These are phyloP conservation scores for Boletales sp. DNA, from an alignment of 768 basidiomycete species.

Conservation along the genomic window DNA sequence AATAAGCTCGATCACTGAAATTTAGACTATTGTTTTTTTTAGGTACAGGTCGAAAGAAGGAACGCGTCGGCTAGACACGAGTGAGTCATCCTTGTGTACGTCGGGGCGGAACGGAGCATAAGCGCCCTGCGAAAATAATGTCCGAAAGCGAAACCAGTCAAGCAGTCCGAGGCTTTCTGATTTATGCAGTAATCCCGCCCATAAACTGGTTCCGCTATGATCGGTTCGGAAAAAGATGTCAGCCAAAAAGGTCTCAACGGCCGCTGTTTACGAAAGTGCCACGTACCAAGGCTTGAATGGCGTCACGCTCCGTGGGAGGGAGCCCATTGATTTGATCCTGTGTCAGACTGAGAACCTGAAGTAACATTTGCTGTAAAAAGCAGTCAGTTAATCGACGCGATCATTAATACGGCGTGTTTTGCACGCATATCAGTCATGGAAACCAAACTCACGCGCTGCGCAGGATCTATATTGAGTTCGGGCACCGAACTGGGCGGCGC, in stretches of 20 bases:
- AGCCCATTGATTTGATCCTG: slow-evolving; percentile 80
- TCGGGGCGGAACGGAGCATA: too few species aligned
- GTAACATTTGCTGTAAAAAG: slow-evolving; percentile 61
- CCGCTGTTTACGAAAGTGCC: too few species aligned
- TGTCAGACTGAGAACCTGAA: slow-evolving; percentile 81
- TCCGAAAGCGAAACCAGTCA: too few species aligned
- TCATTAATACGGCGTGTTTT: too few species aligned
- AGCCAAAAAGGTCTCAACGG: too few species aligned
- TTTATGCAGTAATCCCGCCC: slow-evolving; percentile 29
- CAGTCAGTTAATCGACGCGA: not conserved
- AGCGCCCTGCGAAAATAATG: too few species aligned
- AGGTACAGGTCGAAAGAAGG: not conserved
- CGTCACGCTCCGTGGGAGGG: slow-evolving; percentile 71
- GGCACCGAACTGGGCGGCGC: slow-evolving; percentile 34
- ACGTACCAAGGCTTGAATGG: slow-evolving; percentile 76
- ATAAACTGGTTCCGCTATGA: slow-evolving; percentile 34
- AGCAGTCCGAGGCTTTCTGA: not conserved
- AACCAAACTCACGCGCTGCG: slow-evolving; percentile 41
- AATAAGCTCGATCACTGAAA: slow-evolving; percentile 43
- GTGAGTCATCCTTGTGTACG: too few species aligned
- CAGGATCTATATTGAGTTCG: slow-evolving; percentile 40
- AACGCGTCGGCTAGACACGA: not conserved
- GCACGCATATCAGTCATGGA: too few species aligned
- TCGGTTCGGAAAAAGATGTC: not conserved
- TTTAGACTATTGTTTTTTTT: slow-evolving; percentile 12